These are phyloP conservation scores for Epichloe amarillans DNA, from an alignment of 2,329 filamentous ascomycete species.

Conservation along the genomic window DNA sequence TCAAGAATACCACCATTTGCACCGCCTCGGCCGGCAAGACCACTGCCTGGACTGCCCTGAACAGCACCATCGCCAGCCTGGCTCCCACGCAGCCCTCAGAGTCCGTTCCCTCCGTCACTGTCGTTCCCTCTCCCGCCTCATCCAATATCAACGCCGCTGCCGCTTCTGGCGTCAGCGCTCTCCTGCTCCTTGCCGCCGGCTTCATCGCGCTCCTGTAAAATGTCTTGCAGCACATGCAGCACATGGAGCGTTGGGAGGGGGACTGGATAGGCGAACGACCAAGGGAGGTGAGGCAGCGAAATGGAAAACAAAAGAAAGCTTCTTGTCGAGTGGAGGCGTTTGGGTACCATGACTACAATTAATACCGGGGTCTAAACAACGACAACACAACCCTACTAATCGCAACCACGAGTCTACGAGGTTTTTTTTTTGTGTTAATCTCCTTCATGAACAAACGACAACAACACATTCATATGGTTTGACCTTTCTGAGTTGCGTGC, in stretches of 20 bases:
- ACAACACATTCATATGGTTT: not conserved
- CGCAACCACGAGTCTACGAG: slow-evolving; percentile 23
- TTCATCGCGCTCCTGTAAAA: slow-evolving; percentile 23
- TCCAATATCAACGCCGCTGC: slow-evolving; percentile 17
- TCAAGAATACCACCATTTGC: not conserved
- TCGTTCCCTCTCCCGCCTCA: slow-evolving; percentile 9
- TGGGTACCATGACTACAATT: slow-evolving; percentile 4
- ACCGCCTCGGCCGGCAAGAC: slow-evolving; percentile 10
- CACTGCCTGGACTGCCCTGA: slow-evolving; percentile 18
- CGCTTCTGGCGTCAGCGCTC: slow-evolving; percentile 20
- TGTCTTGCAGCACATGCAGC: too few species aligned
- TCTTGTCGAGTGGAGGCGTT: slow-evolving; percentile 14
- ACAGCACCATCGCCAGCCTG: slow-evolving; percentile 18
- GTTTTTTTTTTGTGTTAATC: not conserved
- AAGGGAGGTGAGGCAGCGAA: not conserved
- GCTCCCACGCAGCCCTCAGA: slow-evolving; percentile 14
- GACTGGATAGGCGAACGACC: too few species aligned
- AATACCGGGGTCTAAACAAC: slow-evolving; percentile 6
- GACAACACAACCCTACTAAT: slow-evolving; percentile 8
- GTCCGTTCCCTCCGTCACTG: slow-evolving; percentile 7
- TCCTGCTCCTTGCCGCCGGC: slow-evolving; percentile 23
- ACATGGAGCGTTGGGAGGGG: not conserved
- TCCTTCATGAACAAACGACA: not conserved
- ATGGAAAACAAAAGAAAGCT: slow-evolving; percentile 5
- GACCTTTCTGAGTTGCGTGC: slow-evolving; percentile 6